phyloP scores from a whole-genome alignment of 1,139 yeast genomes.

The Candida sp. region DNA sequence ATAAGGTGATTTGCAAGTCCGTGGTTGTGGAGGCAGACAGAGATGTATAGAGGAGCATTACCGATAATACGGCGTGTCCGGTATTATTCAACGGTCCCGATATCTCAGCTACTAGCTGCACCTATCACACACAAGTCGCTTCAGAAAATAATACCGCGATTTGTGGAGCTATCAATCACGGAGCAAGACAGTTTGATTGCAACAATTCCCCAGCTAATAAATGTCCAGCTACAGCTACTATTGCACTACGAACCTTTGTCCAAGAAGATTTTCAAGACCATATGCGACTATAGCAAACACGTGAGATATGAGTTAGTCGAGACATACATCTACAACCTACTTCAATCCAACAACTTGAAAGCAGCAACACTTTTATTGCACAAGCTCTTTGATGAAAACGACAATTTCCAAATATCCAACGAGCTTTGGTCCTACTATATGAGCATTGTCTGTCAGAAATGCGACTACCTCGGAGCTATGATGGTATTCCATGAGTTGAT shows the following conservation, averaged over 20 bases:
- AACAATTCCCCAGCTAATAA: constrained; percentile 5
- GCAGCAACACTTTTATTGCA: constrained; percentile 31
- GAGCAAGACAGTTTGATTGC: constrained; percentile 6
- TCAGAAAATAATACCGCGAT: constrained; percentile 1
- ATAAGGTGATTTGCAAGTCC: not conserved
- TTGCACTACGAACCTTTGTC: not conserved
- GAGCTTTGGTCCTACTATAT: constrained; percentile 40
- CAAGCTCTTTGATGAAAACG: constrained; percentile 16
- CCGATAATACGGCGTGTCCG: constrained; percentile 4
- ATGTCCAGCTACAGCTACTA: constrained; percentile 9
- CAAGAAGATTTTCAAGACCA: constrained; percentile 4
- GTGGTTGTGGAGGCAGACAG: not conserved
- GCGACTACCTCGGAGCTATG: constrained; percentile 37
- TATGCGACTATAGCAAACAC: constrained; percentile 3
- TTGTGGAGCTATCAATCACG: constrained; percentile 2
- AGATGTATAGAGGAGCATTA: constrained; percentile 5
- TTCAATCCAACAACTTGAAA: constrained; percentile 19
- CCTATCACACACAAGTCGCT: constrained; percentile 3
- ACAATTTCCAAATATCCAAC: constrained; percentile 29
- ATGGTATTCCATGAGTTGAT: constrained; percentile 41
- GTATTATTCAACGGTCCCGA: not conserved
- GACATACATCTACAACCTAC: constrained; percentile 22
- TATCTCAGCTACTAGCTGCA: not conserved
- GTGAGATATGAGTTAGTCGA: constrained; percentile 21
- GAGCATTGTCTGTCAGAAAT: constrained; percentile 26